Evolutionary conservation across 768 basidiomycete genomes (phyloP), one percentile per base, ranked within the genome.

Genomic region (Suillus discolor): DNA sequence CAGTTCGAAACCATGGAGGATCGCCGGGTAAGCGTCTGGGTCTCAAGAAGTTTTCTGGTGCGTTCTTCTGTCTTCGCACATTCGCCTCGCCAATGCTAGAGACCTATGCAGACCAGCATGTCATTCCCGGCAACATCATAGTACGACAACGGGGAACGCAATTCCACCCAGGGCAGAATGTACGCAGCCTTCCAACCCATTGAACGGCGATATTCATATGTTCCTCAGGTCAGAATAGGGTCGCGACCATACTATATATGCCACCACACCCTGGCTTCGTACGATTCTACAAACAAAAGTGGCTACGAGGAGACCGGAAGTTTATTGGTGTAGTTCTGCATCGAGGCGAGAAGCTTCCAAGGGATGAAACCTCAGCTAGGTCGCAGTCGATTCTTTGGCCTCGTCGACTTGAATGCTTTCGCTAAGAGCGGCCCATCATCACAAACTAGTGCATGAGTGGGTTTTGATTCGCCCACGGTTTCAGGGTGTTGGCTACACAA

Each of bases 21-120:
- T 96, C 95, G 0, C 90, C 94, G 15, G 97, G 97, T 69, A 91
- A 94, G 78, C 89, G 97, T 28, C 81, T 99, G 38, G 97, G 97
- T 70, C 83, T 99, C 49, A 99, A 99, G 82, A 96, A 94, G 78
- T 99, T 95, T 78, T 96, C 94, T 68, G 96, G 97, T 93, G 68
- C 7, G 65, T 84, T 73, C 36, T 25, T 16, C 28, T 44, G 64
- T n/a, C 62, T 45, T 45, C 3, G 12, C 23, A 42, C 62, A 28
- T 65, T 62, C 57, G 60, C 60, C 61, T 54, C 63, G 13, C 12
- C 61, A 64, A 38, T 49, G 65, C 67, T 70, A 66, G 68, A 68
- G 31, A 6, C 20, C 39, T 57, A 60, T 42, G 60, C 67, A 98
- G 97, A 97, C 74, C 90, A 98, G 78, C 86, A 85, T 78, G 96